Conservation (phyloP, 2,329 filamentous ascomycete genomes). For the Cladophialophora chaetospira region DNA sequence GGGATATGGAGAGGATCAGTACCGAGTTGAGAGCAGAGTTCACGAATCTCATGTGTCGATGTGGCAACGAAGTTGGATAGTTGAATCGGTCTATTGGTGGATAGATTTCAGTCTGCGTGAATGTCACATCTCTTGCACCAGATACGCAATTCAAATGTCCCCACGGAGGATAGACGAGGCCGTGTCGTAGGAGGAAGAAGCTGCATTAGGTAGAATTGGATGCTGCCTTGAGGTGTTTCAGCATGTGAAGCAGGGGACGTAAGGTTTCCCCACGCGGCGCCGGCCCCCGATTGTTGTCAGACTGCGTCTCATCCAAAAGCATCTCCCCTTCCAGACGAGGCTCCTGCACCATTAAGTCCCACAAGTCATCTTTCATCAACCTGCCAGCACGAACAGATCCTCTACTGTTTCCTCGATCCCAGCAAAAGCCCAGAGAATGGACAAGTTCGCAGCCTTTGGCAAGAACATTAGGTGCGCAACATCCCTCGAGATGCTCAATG, state of each 20-base stretch:
- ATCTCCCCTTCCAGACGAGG: neutral
- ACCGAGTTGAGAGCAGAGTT: neutral
- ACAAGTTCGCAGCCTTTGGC: constrained; percentile 69
- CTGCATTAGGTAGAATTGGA: neutral
- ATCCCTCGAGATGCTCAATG: neutral
- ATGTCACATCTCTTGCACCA: too few species aligned
- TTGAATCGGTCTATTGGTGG: neutral
- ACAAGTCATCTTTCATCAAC: neutral
- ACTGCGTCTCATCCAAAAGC: constrained; percentile 5
- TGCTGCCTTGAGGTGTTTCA: neutral
- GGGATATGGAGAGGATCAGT: neutral
- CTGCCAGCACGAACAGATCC: too few species aligned
- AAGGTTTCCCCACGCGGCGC: constrained; percentile 4
- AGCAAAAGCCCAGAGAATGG: constrained; percentile 51
- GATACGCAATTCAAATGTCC: too few species aligned
- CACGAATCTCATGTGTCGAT: constrained; percentile 6
- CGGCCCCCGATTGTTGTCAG: constrained; percentile 7
- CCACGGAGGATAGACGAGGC: too few species aligned
- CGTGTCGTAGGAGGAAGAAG: neutral
- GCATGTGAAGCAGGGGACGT: neutral
- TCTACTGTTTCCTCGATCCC: neutral
- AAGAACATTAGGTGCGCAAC: constrained; percentile 65
- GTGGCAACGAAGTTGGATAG: neutral
- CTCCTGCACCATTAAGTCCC: neutral
- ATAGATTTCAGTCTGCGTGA: too few species aligned